Base-by-base conservation (phyloP, 2,329 filamentous ascomycete genomes). In the Arthrobotrys pseudoclavata region DNA sequence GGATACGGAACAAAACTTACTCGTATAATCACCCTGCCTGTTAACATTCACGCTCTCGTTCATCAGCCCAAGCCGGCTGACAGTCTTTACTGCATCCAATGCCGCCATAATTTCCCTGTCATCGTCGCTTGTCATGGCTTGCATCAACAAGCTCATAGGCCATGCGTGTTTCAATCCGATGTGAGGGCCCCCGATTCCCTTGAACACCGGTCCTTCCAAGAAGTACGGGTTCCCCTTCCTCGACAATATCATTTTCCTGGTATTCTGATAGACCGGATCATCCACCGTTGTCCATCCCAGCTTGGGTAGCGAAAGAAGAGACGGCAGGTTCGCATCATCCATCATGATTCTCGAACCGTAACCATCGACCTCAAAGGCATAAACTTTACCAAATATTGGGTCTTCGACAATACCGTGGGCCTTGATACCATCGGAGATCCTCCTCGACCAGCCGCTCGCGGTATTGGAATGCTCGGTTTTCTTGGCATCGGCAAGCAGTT, bases 11-110 rank as follows among this genome's bases (percentile, higher is more conserved):
- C 10, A 31, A 53, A n/a, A 85, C 87, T 84, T 81, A 88, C 94
- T 87, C 1, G 95, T 97, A 83, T 96, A 98, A 42, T 88, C 86
- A 47, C 84, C 85, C 37, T 87, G 85, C 74, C 88, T 85, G 78
- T 95, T 90, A 4, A 98, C 95, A 81, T 97, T 89, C 47, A 99
- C 89, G 81, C 92, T 97, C 85, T 99, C 96, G 82, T 99, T 95
- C 1, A 99, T 87, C 60, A 99, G 85, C 0, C 96, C 96, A 9
- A 96, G 86, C 64, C 86, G 87, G 78, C 91, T 92, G 0, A 91
- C 91, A 76, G 89, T 87, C 76, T 96, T 89, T 45, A 99, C 96
- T 34, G 91, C 83, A 6, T 89, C 86, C 26, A 99, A 84, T 79
- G 91, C 92, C 60, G 88, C 87, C 76, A 84, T 86, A 79, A 99